Evolutionary conservation across 192 early-diverging fungal genomes (phyloP), one percentile per base, ranked within the genome.

Genomic region (Coemansia javaensis): DNA sequence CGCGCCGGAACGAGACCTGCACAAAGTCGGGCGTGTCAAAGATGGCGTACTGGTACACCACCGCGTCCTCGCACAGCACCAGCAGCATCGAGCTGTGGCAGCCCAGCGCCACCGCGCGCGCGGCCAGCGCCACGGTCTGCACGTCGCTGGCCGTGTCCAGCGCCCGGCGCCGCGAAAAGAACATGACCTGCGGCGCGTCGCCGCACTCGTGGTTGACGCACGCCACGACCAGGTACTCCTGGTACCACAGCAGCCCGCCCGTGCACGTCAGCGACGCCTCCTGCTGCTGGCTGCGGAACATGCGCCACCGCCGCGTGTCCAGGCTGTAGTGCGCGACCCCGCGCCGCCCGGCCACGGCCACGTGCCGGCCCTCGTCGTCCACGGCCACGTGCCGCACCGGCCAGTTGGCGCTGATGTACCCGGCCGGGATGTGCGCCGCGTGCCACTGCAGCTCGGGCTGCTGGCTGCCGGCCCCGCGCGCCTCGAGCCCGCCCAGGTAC

Each of bases 211-310:
- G 46, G 47, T 56, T 60, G 30, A 49, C 24, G 46, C 57, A 58
- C 4, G 63, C 59, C 3, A 53, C 68, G 13, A 63, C 53, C 8
- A 77, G 36, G 35, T 63, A 50, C 17, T 59, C 38, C 40, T 59
- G 55, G 43, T 60, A 51, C 75, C 75, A 77, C 41, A 61, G 50
- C 32, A 77, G 42, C 21, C 67, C 71, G 34, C 64, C 63, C n/a
- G 28, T 32, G 21, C 64, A 69, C 11, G 32, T 10, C 0, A 65
- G 17, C 7, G 51, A 20, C 13, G 30, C 40, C 47, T 78, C 78
- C 52, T 81, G 76, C 44, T 75, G 74, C 63, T 88, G 86, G 57
- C 88, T 92, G 7, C 91, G 89, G 80, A 93, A 90, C 30, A 97
- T 46, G 49, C 91, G 92, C 94, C 94, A 98, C 51, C 82, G 61